phyloP scores from a whole-genome alignment of 768 basidiomycete genomes.

The Leccinum subtestaceum region DNA sequence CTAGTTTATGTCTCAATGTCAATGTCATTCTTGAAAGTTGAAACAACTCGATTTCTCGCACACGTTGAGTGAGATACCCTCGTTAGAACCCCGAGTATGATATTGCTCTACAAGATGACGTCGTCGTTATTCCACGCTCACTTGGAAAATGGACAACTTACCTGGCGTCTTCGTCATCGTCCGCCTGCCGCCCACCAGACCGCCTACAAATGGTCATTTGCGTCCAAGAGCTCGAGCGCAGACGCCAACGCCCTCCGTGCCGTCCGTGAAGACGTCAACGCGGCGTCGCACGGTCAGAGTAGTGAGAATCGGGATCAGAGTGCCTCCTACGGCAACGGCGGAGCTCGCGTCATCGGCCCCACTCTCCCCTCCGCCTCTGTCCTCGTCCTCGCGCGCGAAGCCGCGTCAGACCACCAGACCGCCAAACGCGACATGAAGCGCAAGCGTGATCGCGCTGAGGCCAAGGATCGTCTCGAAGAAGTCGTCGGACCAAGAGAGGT shows the following conservation, averaged over 20 bases:
- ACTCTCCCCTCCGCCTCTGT: conserved; percentile 69
- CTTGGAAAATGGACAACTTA: too few relatives aligned
- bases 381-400: conserved; percentile 66
- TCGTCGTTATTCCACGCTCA: too few relatives aligned
- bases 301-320: neutral
- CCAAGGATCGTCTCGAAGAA: conserved; percentile 71
- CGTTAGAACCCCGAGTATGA: too few relatives aligned
- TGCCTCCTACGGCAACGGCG: neutral
- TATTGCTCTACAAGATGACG: too few relatives aligned
- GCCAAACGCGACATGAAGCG: conserved; percentile 57
- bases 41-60: too few relatives aligned
- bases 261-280: conserved; percentile 57
- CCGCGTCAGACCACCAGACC: conserved; percentile 47
- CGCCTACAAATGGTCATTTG: conserved; percentile 86
- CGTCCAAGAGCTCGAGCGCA: conserved; percentile 57
- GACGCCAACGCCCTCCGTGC: conserved; percentile 58
- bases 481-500: conserved; percentile 76
- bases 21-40: too few relatives aligned
- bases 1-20: too few relatives aligned
- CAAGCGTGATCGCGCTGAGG: conserved; percentile 64
- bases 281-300: conserved; percentile 35
- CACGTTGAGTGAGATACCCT: too few relatives aligned
- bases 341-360: conserved; percentile 59
- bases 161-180: too few relatives aligned
- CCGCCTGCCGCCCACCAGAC: conserved; percentile 61